Evolutionary conservation across 441 rosid genomes (phyloP).

Genomic region (Oxalis stricta): DNA sequence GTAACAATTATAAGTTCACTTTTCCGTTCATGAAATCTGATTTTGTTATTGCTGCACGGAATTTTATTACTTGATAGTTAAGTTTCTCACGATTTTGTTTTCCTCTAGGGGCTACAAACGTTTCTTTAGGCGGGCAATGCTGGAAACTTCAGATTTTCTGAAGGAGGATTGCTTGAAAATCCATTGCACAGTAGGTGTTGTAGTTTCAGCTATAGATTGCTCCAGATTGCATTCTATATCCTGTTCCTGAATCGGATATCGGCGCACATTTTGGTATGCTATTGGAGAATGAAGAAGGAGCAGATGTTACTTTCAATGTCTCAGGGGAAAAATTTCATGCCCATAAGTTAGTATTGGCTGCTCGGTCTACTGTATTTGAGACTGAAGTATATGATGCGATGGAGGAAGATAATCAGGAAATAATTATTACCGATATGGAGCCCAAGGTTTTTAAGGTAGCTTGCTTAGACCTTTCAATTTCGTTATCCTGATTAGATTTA

Average conservation of each 20-base stretch:
- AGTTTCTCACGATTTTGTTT: no score
- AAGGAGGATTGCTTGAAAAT: conserved; percentile 61
- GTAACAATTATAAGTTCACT: no score
- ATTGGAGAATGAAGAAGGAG: conserved; percentile 52
- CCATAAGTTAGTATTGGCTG: conserved; percentile 47
- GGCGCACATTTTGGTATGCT: conserved; percentile 53
- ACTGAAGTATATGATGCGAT: conserved; percentile 33
- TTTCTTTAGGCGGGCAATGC: conserved; percentile 40
- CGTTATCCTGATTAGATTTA: no score
- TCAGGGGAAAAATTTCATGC: conserved; percentile 44
- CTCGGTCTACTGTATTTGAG: conserved; percentile 57
- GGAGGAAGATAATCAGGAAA: conserved; percentile 31
- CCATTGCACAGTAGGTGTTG: conserved; percentile 67
- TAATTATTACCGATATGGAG: conserved; percentile 44
- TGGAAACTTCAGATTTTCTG: conserved; percentile 56
- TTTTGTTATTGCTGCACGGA: no score
- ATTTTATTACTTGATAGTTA: not conserved
- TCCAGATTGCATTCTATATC: conserved; percentile 49
- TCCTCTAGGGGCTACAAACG: conserved; percentile 58
- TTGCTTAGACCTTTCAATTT: no score
- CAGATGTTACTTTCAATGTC: conserved; percentile 48
- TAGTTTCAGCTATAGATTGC: conserved; percentile 58
- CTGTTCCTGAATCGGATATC: conserved; percentile 59
- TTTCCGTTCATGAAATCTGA: conserved; percentile 3
- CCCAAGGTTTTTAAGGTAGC: conserved; percentile 55